Evolutionary conservation across 768 basidiomycete genomes (phyloP).

Genomic region (Agaricus subrufescens): DNA sequence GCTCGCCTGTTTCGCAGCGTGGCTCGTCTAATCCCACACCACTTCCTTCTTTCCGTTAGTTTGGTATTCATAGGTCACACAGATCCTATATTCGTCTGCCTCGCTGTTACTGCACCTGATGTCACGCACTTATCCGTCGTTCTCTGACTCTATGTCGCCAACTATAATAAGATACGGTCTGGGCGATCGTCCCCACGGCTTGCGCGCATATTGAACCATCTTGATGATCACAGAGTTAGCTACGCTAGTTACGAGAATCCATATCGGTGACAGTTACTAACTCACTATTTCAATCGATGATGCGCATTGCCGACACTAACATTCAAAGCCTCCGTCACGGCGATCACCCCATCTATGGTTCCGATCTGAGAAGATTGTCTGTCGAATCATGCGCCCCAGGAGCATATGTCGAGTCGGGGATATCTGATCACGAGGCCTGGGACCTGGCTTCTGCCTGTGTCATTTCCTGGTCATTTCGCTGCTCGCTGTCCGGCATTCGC

Average conservation of each 20-base stretch:
- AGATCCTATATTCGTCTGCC: neutral
- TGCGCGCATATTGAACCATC: no score
- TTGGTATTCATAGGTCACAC: no score
- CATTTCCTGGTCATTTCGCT: no score
- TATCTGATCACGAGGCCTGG: no score
- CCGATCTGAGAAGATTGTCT: neutral
- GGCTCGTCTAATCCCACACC: neutral
- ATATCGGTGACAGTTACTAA: neutral
- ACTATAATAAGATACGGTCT: no score
- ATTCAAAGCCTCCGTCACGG: conserved; percentile 1
- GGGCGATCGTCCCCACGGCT: no score
- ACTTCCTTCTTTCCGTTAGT: neutral
- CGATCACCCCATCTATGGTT: neutral
- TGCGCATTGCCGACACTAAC: neutral
- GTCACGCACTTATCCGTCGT: neutral
- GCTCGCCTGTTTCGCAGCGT: neutral
- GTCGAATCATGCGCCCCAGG: conserved; percentile 1
- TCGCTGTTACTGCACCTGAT: neutral
- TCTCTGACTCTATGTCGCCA: no score
- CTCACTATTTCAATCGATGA: neutral
- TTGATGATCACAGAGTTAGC: neutral
- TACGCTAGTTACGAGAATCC: neutral
- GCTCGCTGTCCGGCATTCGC: neutral
- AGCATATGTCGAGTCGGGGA: neutral
- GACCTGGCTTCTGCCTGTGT: no score